Conservation (phyloP, 2,329 filamentous ascomycete species). For the Venturiaceae sp. region DNA sequence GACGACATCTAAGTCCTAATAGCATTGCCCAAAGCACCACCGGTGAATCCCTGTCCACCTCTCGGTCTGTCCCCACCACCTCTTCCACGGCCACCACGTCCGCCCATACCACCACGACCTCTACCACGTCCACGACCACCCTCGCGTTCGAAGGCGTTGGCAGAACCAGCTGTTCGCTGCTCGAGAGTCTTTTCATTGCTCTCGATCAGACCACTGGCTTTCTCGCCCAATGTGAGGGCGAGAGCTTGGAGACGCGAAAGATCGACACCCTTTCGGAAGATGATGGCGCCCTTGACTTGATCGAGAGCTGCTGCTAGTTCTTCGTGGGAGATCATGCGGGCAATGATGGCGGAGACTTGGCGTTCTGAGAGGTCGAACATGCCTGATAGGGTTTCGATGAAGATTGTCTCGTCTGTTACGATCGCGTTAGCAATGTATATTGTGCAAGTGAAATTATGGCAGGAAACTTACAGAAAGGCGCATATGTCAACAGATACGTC, state of each 20-base stretch:
- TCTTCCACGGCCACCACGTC: slow-evolving; percentile 48
- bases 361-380: slow-evolving; percentile 93
- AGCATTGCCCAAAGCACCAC: slow-evolving; percentile 60
- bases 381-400: slow-evolving; percentile 68
- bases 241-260: slow-evolving; percentile 91
- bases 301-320: slow-evolving; percentile 93
- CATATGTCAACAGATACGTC: slow-evolving; percentile 98
- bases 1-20: slow-evolving; percentile 30
- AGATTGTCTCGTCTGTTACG: slow-evolving; percentile 67
- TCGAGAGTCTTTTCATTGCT: slow-evolving; percentile 95
- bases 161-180: slow-evolving; percentile 90
- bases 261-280: slow-evolving; percentile 99
- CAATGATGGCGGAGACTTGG: slow-evolving; percentile 91
- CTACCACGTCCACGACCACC: slow-evolving; percentile 63
- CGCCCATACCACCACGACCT: slow-evolving; percentile 53
- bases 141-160: slow-evolving; percentile 91
- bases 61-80: slow-evolving; percentile 56
- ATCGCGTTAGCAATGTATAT: background rate
- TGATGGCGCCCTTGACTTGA: slow-evolving; percentile 93
- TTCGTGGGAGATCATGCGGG: slow-evolving; percentile 99
- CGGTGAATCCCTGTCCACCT: slow-evolving; percentile 71
- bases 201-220: slow-evolving; percentile 92
- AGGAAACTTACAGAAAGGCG: slow-evolving; percentile 59
- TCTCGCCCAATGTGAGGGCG: slow-evolving; percentile 88
- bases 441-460: background rate